Evolutionary conservation across 2,329 filamentous ascomycete genomes (phyloP), one percentile per base, ranked within the genome.

Genomic region (Fulvia fulva): DNA sequence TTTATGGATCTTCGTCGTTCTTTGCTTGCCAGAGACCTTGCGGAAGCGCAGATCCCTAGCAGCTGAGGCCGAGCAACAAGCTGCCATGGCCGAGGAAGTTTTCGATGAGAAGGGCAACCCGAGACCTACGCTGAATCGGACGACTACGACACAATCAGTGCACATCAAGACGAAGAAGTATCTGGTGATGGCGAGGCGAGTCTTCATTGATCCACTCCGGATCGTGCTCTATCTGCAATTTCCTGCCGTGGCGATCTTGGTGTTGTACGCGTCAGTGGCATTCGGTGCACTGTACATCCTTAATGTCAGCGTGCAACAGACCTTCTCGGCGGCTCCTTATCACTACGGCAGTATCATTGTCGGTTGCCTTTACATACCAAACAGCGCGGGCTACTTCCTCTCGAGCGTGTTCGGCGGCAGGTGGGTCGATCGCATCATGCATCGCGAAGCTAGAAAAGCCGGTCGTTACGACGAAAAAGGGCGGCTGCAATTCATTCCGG

Each of bases 351-450:
- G 85, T 46, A 78, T 90, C 64, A 83, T 90, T 53, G 77, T 94
- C 55, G 90, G 90, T 11, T 75, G 91, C 34, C 77, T 91, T 22
- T 94, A 94, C 71, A 82, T 93, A n/a, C 88, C 90, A 0, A 83
- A 84, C 43, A 88, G 87, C 0, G 59, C 89, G 5, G 90, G 90
- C 3, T 94, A 93, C 73, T 76, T 92, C 47, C 62, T 84, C 5
- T 82, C 87, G 0, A 88, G 87, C 44, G 67, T 90, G 1, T 74
- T 89, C 34, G 89, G 89, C 43, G 90, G 90, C 0, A 80, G 78
- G 44, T 94, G 90, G 90, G 87, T 89, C 65, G 90, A 95, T 71
- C 75, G 74, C 19, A 93, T 94, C 73, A 94, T 94, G 90, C 80
- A 83, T 30, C 83, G 88, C 21, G 87, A 90, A 72, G 90, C 90